A percentile compares a stretch with the other conserved stretches of the same genome.
Conservation (phyloP, 139 green algal species). For the Tetraselmis striata region DNA sequence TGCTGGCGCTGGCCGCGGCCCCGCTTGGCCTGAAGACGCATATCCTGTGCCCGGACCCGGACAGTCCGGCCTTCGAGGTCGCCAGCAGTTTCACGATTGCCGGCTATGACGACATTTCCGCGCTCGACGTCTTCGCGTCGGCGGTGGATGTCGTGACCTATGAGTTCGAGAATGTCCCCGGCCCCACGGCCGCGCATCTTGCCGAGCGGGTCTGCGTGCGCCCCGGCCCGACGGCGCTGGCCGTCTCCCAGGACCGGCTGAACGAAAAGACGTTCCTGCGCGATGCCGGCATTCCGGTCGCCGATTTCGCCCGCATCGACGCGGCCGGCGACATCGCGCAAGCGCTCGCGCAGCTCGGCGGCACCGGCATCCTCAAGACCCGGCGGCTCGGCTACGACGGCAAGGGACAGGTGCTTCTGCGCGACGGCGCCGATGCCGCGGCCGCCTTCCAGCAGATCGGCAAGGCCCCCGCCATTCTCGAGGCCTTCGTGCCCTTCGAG, state of each 20-base stretch:
- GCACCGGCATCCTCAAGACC: too few relatives aligned
- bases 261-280: slow-evolving; percentile 89
- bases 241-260: slow-evolving; percentile 90
- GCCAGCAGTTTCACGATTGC: slow-evolving; percentile 66
- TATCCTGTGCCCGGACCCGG: slow-evolving; percentile 80
- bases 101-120: slow-evolving; percentile 66
- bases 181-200: too few relatives aligned
- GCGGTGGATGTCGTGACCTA: slow-evolving; percentile 87
- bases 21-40: slow-evolving; percentile 81
- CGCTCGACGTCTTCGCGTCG: slow-evolving; percentile 66
- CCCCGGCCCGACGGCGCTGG: slow-evolving; percentile 19
- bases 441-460: too few relatives aligned
- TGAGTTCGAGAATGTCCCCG: slow-evolving; percentile 98
- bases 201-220: too few relatives aligned
- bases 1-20: slow-evolving; percentile 86
- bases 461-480: too few relatives aligned
- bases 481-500: too few relatives aligned
- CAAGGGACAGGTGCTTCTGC: too few relatives aligned
- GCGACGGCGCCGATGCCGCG: too few relatives aligned
- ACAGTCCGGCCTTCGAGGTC: slow-evolving; percentile 71
- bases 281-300: slow-evolving; percentile 61
- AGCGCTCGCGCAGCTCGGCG: neutral
- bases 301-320: slow-evolving; percentile 34
- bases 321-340: neutral
- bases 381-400: too few relatives aligned